phyloP scores from a whole-genome alignment of 495 filamentous ascomycete species.

The Lophiotrema nucula region DNA sequence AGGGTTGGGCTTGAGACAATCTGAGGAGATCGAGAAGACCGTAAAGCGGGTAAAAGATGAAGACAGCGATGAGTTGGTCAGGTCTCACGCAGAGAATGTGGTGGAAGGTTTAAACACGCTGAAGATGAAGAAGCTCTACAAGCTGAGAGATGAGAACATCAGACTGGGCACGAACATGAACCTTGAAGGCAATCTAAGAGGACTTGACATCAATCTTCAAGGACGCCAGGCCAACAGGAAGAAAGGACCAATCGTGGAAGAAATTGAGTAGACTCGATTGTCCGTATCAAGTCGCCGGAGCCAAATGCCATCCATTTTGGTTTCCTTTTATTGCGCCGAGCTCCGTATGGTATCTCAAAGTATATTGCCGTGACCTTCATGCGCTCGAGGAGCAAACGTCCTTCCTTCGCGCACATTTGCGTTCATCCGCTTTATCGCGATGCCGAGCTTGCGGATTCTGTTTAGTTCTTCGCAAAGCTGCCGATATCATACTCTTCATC shows the following conservation, averaged over 20 bases:
- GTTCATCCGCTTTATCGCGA: no score
- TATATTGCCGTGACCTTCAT: no score
- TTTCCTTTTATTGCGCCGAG: no score
- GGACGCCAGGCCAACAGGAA: background rate
- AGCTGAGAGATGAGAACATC: slow-evolving; percentile 40
- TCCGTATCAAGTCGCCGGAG: no score
- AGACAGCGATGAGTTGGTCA: slow-evolving; percentile 72
- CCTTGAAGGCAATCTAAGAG: slow-evolving; percentile 40
- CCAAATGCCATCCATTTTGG: no score
- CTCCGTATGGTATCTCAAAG: no score
- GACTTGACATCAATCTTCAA: slow-evolving; percentile 25
- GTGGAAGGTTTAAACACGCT: slow-evolving; percentile 71
- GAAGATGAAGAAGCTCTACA: slow-evolving; percentile 58
- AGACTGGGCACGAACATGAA: slow-evolving; percentile 35
- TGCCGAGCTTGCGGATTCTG: no score
- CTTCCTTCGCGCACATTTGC: no score
- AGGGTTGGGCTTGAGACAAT: slow-evolving; percentile 59
- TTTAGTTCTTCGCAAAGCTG: no score
- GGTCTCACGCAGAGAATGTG: slow-evolving; percentile 67
- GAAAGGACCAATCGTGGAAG: slow-evolving; percentile 48
- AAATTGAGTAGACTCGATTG: slow-evolving; percentile 54
- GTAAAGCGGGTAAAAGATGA: slow-evolving; percentile 64
- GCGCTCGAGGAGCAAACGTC: no score
- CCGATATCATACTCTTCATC: no score
- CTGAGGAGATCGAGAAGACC: slow-evolving; percentile 61